A percentile compares a stretch with the other conserved stretches of the same genome.
Evolutionary conservation across 192 early-diverging fungal genomes (phyloP).

Genomic region (Coemansia pectinata): DNA sequence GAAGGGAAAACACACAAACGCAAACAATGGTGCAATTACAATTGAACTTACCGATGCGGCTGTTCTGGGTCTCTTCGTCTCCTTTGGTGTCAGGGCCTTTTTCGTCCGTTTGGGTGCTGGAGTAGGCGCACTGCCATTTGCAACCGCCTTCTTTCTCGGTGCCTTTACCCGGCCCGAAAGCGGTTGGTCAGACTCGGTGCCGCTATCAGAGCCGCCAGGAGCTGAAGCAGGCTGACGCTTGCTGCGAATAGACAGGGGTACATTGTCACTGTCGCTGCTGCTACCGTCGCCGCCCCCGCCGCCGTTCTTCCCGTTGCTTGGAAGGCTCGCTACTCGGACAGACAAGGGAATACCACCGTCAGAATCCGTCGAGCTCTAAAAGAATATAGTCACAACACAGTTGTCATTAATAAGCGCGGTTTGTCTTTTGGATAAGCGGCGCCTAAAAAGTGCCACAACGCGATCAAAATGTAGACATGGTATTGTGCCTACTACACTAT

Average conservation of each 20-base stretch:
- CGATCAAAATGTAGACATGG: not conserved
- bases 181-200: conserved; percentile 50
- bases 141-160: conserved; percentile 4
- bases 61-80: conserved; percentile 1
- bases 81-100: conserved; percentile 6
- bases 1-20: not conserved
- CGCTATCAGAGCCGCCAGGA: conserved; percentile 12
- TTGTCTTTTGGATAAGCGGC: not conserved
- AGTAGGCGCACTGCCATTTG: conserved; percentile 1
- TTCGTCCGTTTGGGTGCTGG: not conserved
- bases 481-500: not conserved
- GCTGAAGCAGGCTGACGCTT: not conserved
- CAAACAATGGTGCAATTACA: not conserved
- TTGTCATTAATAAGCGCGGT: not conserved
- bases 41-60: conserved; percentile 12
- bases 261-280: conserved; percentile 32
- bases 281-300: not conserved
- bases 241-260: conserved; percentile 38
- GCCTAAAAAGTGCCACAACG: not conserved
- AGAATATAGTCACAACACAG: not conserved
- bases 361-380: conserved; percentile 48
- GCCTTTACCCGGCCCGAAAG: conserved; percentile 39
- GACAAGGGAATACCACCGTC: conserved; percentile 49
- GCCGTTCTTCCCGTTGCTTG: not conserved
- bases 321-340: conserved; percentile 10